Evolutionary conservation across 1,284 basidiomycete genomes (phyloP), one percentile per base, ranked within the genome.

Genomic region (Hypsizygus ulmarius): DNA sequence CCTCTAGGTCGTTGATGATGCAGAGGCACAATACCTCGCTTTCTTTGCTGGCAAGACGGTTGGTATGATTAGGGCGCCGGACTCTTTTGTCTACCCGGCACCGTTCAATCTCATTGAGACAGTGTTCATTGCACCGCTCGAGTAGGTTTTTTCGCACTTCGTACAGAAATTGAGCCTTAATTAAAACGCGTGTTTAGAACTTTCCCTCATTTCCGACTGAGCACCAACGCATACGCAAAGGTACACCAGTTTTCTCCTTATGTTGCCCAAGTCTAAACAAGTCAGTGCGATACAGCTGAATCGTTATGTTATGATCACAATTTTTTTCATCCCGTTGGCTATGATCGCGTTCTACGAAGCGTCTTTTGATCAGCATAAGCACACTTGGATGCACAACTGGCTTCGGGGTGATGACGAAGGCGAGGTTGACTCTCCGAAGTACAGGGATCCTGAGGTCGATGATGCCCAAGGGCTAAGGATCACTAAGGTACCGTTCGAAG

Each of bases 41-140:
- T 96, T 93, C 74, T 96, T 93, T 63, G 90, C 91, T 2, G 77
- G 78, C 55, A 95, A 94, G 70, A 89, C 91, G 1, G 69, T 93
- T 37, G 74, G 76, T 9, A 87, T 85, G 87, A 86, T 88, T 58
- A 77, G 93, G 42, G 93, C 94, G 0, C 95, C 95, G 1, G 86
- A 89, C 63, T 79, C 79, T 16, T 85, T 73, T 58, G 78, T 84
- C 43, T 87, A 86, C 63, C 84, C 84, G 30, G 82, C 84, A 9
- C 84, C 84, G 1, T 87, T 96, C 75, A 98, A 97, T 64, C 72
- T 97, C 38, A 70, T 96, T 52, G 95, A 97, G 67, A 72, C 77
- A 0, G 67, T 93, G 58, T 69, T 96, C 35, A 72, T 96, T 49
- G 90, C 84, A 0, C 94, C 94, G 10, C 74, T 91, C 39, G 93